A percentile compares a stretch with the other conserved stretches of the same genome.
phyloP scores from a whole-genome alignment of 306 rosid genomes.

The Medicago ruthenica region DNA sequence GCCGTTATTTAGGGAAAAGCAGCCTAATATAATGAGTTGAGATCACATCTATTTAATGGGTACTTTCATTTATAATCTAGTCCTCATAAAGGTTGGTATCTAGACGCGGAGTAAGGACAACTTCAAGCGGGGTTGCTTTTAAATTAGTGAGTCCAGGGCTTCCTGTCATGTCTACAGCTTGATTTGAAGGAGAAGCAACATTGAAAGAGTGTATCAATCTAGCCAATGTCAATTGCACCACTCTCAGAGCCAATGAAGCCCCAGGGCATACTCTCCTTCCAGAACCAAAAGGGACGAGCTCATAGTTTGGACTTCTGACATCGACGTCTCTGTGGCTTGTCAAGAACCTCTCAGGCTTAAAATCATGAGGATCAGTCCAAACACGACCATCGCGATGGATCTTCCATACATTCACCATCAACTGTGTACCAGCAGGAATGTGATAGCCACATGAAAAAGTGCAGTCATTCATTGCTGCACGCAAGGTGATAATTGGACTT shows the following conservation, averaged over 20 bases:
- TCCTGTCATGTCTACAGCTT: slow-evolving; percentile 55
- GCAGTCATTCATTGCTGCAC: slow-evolving; percentile 44
- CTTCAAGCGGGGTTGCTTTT: slow-evolving; percentile 49
- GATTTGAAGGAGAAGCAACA: slow-evolving; percentile 43
- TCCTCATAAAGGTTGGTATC: slow-evolving; percentile 28
- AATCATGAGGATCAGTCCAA: slow-evolving; percentile 46
- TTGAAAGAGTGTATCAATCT: slow-evolving; percentile 39
- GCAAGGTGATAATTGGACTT: slow-evolving; percentile 44
- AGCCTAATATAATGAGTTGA: not conserved
- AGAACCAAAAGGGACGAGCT: slow-evolving; percentile 48
- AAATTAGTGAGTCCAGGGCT: slow-evolving; percentile 54
- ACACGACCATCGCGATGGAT: slow-evolving; percentile 47
- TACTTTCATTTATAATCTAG: not conserved
- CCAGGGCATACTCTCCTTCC: slow-evolving; percentile 59
- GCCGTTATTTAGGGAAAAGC: slow-evolving; percentile 27
- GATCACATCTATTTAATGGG: not conserved
- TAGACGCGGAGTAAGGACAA: slow-evolving; percentile 44
- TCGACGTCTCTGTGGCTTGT: slow-evolving; percentile 46
- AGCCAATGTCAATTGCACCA: slow-evolving; percentile 50
- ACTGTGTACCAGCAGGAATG: slow-evolving; percentile 49
- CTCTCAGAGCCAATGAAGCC: slow-evolving; percentile 39
- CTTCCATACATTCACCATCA: slow-evolving; percentile 54
- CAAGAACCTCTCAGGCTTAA: slow-evolving; percentile 51
- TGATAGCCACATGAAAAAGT: slow-evolving; percentile 49
- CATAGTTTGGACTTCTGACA: slow-evolving; percentile 42